A percentile compares a stretch with the other conserved stretches of the same genome.
Evolutionary conservation across 345 rosid genomes (phyloP).

Genomic region (Reutealis trisperma): DNA sequence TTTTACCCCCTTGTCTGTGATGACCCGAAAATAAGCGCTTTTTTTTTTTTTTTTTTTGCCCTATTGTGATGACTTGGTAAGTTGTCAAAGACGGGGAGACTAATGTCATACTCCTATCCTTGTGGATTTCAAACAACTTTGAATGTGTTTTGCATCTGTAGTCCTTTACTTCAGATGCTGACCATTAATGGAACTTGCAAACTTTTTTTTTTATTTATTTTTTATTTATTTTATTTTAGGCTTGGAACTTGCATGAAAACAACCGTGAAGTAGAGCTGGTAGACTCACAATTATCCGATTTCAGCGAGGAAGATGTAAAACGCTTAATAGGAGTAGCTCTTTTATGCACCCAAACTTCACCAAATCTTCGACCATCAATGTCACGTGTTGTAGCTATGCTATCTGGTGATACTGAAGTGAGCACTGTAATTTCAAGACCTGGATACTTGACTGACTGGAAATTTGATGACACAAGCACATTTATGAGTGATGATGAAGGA

Average conservation of each 20-base stretch:
- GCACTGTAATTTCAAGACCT: constrained; percentile 39
- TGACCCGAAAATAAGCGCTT: too few species aligned
- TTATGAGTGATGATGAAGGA: constrained; percentile 27
- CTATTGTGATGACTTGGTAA: neutral
- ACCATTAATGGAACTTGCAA: neutral
- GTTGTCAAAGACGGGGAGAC: constrained; percentile 5
- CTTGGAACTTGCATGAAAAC: constrained; percentile 59
- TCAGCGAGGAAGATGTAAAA: constrained; percentile 45
- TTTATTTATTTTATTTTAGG: constrained; percentile 44
- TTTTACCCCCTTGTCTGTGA: too few species aligned
- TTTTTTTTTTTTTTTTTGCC: too few species aligned
- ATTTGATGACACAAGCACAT: constrained; percentile 42
- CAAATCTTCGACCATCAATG: constrained; percentile 57
- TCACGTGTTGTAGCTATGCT: constrained; percentile 70
- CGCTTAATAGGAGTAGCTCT: constrained; percentile 59
- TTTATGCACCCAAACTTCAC: constrained; percentile 62
- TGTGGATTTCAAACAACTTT: neutral
- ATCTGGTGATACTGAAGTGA: constrained; percentile 65
- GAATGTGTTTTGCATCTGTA: neutral
- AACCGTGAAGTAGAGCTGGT: constrained; percentile 41
- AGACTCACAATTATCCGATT: constrained; percentile 39
- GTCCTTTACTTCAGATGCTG: neutral
- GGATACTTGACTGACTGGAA: constrained; percentile 63
- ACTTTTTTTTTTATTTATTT: neutral
- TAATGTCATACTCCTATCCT: too few species aligned